A percentile compares a stretch with the other conserved stretches of the same genome.
These are phyloP conservation scores for Pichia sp. DNA, from an alignment of 1,139 yeast genomes.

Conservation along the genomic window DNA sequence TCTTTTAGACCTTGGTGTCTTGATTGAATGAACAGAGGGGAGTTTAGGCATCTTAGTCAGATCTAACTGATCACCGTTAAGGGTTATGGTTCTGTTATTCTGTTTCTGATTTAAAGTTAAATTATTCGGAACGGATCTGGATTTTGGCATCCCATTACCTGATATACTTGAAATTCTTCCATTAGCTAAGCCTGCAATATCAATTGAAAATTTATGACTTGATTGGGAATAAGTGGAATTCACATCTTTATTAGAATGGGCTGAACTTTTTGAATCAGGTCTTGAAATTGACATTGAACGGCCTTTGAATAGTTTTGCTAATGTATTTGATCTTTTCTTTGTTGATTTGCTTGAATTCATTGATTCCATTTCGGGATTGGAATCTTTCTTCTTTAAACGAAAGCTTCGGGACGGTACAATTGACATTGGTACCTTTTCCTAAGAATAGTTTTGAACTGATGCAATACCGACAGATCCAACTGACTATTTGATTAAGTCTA, in stretches of 20 bases:
- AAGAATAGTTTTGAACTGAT: too few relatives aligned
- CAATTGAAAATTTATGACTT: background rate
- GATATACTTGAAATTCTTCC: background rate
- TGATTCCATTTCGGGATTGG: background rate
- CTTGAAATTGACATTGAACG: slow-evolving; percentile 5
- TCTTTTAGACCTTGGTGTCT: slow-evolving; percentile 1
- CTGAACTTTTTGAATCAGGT: background rate
- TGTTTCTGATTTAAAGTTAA: background rate
- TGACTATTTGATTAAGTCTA: too few relatives aligned
- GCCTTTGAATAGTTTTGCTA: slow-evolving; percentile 11
- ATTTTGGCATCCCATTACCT: slow-evolving; percentile 7
- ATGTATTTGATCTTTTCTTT: slow-evolving; percentile 4
- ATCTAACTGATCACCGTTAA: slow-evolving; percentile 9
- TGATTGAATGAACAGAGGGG: slow-evolving; percentile 9
- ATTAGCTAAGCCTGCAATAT: background rate
- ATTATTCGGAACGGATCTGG: slow-evolving; percentile 13
- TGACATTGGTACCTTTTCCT: too few relatives aligned
- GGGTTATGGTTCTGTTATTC: background rate
- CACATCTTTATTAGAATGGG: background rate
- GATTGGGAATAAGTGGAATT: background rate
- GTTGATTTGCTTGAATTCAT: background rate
- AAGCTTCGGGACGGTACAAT: slow-evolving; percentile 1
- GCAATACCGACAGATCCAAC: too few relatives aligned
- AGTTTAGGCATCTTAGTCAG: slow-evolving; percentile 8
- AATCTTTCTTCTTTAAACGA: slow-evolving; percentile 7